These are phyloP conservation scores for Sideroxylon spinosum DNA, from an alignment of 179 eudicot genomes.

Conservation along the genomic window DNA sequence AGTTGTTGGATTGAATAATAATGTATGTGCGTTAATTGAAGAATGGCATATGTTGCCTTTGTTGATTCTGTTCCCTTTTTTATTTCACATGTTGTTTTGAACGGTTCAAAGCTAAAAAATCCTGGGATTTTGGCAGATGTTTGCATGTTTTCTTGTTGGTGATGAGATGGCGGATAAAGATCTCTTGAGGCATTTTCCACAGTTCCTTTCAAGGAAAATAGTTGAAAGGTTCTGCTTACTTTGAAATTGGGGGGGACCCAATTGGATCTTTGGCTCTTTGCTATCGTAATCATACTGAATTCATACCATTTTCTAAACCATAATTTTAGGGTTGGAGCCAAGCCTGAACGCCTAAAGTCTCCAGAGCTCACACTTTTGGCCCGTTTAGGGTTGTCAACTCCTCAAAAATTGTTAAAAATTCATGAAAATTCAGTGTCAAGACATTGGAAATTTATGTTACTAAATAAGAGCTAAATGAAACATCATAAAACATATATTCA, in stretches of 20 bases:
- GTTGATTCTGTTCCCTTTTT: not conserved
- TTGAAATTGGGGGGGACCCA: not conserved
- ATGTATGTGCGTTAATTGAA: not conserved
- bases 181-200: conserved; percentile 28
- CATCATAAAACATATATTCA: no score
- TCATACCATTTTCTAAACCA: no score
- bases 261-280: not conserved
- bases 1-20: not conserved
- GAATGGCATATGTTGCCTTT: not conserved
- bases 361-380: no score
- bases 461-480: no score
- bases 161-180: conserved; percentile 22
- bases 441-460: no score
- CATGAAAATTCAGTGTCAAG: no score
- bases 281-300: no score
- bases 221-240: conserved; percentile 11
- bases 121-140: conserved; percentile 10
- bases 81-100: not conserved
- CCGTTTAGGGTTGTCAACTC: no score
- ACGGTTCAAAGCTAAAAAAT: not conserved
- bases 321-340: no score
- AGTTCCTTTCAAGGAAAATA: conserved; percentile 23
- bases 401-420: no score
- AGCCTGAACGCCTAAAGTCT: no score
- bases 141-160: not conserved